Conservation (phyloP, 352 stramenopile genomes). For the Phytophthora brassicae region DNA sequence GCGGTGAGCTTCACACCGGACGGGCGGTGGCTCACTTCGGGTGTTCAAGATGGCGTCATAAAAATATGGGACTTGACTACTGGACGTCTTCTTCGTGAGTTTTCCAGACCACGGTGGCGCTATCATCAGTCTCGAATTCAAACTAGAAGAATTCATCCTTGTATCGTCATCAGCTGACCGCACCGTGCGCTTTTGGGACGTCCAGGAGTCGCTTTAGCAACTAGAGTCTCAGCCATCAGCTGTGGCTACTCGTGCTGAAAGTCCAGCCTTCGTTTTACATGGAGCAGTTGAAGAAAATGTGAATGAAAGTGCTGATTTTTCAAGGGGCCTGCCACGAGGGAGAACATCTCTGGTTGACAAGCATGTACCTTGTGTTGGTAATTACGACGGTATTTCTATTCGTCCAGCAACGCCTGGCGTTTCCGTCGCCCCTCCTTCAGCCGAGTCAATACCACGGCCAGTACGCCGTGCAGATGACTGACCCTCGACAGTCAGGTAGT, state of each 20-base stretch:
- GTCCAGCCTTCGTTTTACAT: not conserved
- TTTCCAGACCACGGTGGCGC: constrained; percentile 71
- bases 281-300: not conserved
- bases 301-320: not conserved
- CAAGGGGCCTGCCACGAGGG: not conserved
- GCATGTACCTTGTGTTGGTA: constrained; percentile 14
- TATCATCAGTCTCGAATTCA: constrained; percentile 84
- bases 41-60: constrained; percentile 68
- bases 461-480: constrained; percentile 24
- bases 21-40: constrained; percentile 82
- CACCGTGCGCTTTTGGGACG: constrained; percentile 84
- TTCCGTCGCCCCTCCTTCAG: constrained; percentile 4
- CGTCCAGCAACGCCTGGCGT: constrained; percentile 34
- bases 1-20: constrained; percentile 81
- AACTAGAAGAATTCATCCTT: constrained; percentile 85
- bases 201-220: constrained; percentile 65
- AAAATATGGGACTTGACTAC: constrained; percentile 87
- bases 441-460: constrained; percentile 17
- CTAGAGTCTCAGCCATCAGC: not conserved
- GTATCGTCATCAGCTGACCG: constrained; percentile 76
- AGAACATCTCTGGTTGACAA: constrained; percentile 5
- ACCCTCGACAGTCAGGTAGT: constrained; percentile 21
- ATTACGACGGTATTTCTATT: constrained; percentile 17
- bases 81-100: constrained; percentile 73
- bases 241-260: not conserved